Evolutionary conservation across 1,284 basidiomycete species (phyloP), one percentile per base, ranked within the genome.

Genomic region (Psilocybe mexicana): DNA sequence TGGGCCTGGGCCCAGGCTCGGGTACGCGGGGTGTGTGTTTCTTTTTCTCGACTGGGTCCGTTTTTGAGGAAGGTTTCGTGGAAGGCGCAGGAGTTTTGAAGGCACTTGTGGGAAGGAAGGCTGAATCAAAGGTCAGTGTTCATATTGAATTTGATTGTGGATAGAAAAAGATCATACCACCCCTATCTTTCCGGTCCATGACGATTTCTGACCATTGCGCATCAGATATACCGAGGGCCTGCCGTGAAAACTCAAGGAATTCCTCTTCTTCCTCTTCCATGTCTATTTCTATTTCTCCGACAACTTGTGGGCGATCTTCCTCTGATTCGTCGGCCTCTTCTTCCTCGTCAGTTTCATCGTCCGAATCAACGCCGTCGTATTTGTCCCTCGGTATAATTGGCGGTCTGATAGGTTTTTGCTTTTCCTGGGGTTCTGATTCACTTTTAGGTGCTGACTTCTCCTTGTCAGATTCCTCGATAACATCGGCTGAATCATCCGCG

Each of bases 241-340:
- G 90, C 48, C 93, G 84, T 10, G 95, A 91, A 72, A 98, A 98
- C 71, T 93, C 90, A 45, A 98, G 75, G 64, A 97, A 98, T 63
- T 96, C 95, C 61, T 91, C 92, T 71, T 93, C 83, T 73, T 98
- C 95, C 64, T 91, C 87, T 18, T 81, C 84, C 88, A 97, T 95
- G 62, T 95, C 89, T 44, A 94, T 82, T 65, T 94, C 92, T 14
- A 92, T 74, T 28, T 93, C 91, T 23, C 90, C 92, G 1, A 91
- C 86, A 1, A 93, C 79, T 65, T 90, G 87, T 0, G 92, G 90
- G 23, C 77, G 76, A 40, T 93, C 92, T 63, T 93, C 90, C 47
- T 92, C 92, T 12, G 86, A 86, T 35, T 83, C 84, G 25, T 81
- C 80, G 11, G 67, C 46, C 8, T 4, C 63, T 59, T 67, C 77